Percentiles rank a stretch among this genome's conserved stretches.
phyloP scores from a whole-genome alignment of 1,284 basidiomycete genomes.

The Microbotryomycetes sp. region DNA sequence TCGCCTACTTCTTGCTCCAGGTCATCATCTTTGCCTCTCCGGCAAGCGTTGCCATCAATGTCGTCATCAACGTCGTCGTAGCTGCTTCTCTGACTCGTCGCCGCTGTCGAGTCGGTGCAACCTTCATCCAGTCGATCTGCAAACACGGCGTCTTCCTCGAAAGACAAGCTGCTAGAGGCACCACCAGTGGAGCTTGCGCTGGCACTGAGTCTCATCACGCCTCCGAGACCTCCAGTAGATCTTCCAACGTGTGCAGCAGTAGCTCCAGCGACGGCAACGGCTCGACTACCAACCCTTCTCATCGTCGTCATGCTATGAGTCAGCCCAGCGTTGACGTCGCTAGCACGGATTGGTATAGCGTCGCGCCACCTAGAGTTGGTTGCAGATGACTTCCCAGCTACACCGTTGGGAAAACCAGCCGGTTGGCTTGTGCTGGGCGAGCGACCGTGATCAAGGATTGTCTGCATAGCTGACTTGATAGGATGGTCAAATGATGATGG shows the following conservation, averaged over 20 bases:
- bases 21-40: constrained; percentile 1
- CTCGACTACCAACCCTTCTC: not conserved
- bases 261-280: not conserved
- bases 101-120: constrained; percentile 8
- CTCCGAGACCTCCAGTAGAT: not conserved
- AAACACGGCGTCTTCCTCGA: constrained; percentile 31
- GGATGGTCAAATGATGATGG: constrained; percentile 63
- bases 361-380: constrained; percentile 25
- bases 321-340: constrained; percentile 1
- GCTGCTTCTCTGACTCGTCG: constrained; percentile 16
- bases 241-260: not conserved
- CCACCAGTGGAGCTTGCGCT: not conserved
- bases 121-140: constrained; percentile 8
- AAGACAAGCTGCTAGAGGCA: constrained; percentile 23
- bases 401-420: constrained; percentile 59
- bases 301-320: not conserved
- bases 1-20: not conserved
- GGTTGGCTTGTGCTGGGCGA: constrained; percentile 57
- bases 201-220: not conserved
- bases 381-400: constrained; percentile 33
- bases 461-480: constrained; percentile 62
- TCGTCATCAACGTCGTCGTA: constrained; percentile 10
- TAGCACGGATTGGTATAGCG: constrained; percentile 14
- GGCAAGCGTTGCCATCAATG: constrained; percentile 14
- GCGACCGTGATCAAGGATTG: constrained; percentile 52